Base-by-base conservation (phyloP, 75 land plant species). In the Pseudotsuga menziesii region DNA sequence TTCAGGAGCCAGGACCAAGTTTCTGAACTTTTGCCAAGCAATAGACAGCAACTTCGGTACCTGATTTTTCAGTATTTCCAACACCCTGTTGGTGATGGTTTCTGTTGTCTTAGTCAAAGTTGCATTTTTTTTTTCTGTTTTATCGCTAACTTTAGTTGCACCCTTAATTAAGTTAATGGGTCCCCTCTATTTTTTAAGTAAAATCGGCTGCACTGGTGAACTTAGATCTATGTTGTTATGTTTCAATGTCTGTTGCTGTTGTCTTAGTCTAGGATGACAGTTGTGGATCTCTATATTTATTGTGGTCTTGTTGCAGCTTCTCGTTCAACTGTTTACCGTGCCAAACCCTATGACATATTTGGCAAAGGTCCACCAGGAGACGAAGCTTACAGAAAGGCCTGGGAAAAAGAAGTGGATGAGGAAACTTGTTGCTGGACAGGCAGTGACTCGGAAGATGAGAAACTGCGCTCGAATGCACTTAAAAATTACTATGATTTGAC, bases 371-470 rank as follows among this genome's bases (percentile, higher is more conserved):
- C 71, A 25, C 85, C 83, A 11, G 87, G 80, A 20, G 78, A 79
- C 20, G 63, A 78, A 25, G 79, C 80, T n/a, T 82, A 81, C 29
- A 62, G 82, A 57, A 80, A 80, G 61, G 78, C 82, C 16, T 82
- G 85, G 86, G 62, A 82, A 64, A 85, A 83, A 59, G 71, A 82
- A 48, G 64, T 80, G 77, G 81, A 88, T 41, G 89, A 91, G 35
- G 81, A 61, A 16, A 73, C 83, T 56, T 61, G 72, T 22, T 55
- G 69, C 39, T 82, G 84, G 84, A 72, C 84, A 26, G 82, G 67
- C 4, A 82, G 23, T 70, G 59, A 61, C 64, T 77, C 82, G 74
- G 62, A 82, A 14, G 70, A 56, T 57, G 79, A 81, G 75, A 26
- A 77, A 26, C 44, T 73, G 57, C 75, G 56, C 7, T 52, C 75